A percentile compares a stretch with the other conserved stretches of the same genome.
These are phyloP conservation scores for Ophiocordyceps camponoti-rufipedis DNA, from an alignment of 2,329 filamentous ascomycete species.

Conservation along the genomic window DNA sequence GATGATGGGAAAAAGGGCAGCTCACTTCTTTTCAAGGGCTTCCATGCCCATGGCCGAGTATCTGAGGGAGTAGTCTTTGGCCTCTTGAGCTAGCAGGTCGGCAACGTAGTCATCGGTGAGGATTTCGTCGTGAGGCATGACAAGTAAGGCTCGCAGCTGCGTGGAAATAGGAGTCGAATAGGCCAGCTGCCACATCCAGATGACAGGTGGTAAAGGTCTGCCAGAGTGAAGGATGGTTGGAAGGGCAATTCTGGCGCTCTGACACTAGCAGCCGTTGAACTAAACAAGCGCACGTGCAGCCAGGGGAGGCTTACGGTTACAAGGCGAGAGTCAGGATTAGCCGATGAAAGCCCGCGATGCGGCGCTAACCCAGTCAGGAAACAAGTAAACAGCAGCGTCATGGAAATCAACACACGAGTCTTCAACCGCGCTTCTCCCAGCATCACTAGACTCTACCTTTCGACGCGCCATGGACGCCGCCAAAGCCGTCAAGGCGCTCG, in stretches of 20 bases:
- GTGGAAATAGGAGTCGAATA: too few relatives aligned
- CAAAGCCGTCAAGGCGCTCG: slow-evolving; percentile 23
- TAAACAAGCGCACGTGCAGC: too few relatives aligned
- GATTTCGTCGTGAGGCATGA: slow-evolving; percentile 27
- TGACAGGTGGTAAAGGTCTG: not conserved
- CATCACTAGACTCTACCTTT: not conserved
- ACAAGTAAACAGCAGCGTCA: not conserved
- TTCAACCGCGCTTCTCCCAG: not conserved
- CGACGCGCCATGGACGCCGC: slow-evolving; percentile 10
- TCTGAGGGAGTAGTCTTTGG: slow-evolving; percentile 50
- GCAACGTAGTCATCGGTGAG: slow-evolving; percentile 66
- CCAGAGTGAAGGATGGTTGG: too few relatives aligned
- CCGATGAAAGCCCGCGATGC: too few relatives aligned
- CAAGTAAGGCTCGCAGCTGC: not conserved
- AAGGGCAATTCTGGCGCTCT: too few relatives aligned
- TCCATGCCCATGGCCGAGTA: slow-evolving; percentile 61
- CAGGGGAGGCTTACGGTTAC: too few relatives aligned
- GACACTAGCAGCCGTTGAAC: too few relatives aligned
- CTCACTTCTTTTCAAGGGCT: not conserved
- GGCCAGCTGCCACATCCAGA: too few relatives aligned
- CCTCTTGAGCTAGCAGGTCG: slow-evolving; percentile 61
- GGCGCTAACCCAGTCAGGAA: not conserved
- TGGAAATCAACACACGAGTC: not conserved
- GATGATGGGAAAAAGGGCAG: not conserved
- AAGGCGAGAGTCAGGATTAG: too few relatives aligned